Evolutionary conservation across 2,329 filamentous ascomycete species (phyloP), one percentile per base, ranked within the genome.

Genomic region (Penicillium brevicompactum): DNA sequence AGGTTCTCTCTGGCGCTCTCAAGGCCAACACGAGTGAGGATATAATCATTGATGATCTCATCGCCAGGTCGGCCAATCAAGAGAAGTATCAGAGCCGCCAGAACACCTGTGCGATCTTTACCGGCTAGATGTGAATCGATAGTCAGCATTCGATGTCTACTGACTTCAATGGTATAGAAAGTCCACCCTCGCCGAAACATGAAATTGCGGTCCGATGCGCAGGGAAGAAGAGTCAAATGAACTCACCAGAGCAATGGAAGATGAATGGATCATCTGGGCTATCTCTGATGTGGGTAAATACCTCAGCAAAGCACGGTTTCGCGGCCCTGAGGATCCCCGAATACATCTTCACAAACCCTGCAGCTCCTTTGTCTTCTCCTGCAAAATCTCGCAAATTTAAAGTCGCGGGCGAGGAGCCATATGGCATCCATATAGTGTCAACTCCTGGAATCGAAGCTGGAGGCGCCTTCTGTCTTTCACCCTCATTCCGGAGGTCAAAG

Each of bases 61-160:
- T 82, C 76, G 57, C 85, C 79, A 0, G 80, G 72, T 0, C 88
- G 83, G 4, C 84, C 85, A 13, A 84, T 84, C 10, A 91, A 78
- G 22, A 82, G 76, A 21, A 91, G 77, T 2, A 92, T 72, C 16
- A 92, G 65, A 3, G 87, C 88, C 32, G 85, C 83, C n/a, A 91
- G 72, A 3, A 92, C 81, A 2, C 89, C 89, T 0, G 89, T 92
- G 30, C 89, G 81, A 70, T 92, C 89, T 73, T 92, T 92, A n/a
- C 89, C 89, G 0, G 88, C 89, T 3, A 84, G 87, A 21, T 38
- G 13, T 10, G 18, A 37, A 34, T 21, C 5, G 8, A 37, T 16
- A 30, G 16, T 53, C 10, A 54, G 31, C 16, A 30, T 38, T 9
- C 4, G 24, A 27, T 27, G 24, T 27, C 24, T 8, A 5, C 24